Base-by-base conservation (phyloP, 345 rosid genomes). In the Salix purpurea region DNA sequence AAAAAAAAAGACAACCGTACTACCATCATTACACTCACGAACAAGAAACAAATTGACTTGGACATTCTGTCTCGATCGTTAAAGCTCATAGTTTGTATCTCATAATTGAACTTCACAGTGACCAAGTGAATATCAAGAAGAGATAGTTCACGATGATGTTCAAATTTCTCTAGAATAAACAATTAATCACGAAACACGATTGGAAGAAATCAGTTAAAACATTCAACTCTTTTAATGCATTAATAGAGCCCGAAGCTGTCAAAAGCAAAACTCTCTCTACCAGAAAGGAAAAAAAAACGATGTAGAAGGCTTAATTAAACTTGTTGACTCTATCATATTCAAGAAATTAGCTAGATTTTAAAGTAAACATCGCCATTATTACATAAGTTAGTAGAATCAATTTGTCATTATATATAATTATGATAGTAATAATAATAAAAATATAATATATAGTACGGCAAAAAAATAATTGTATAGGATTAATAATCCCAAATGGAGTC, bases 401-500 rank as follows among this genome's bases (percentile, higher is more conserved):
- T 14, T 48, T 48, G 54, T 48, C 54, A 15, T 48, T 48, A 15
- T 14, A 48, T 4, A 48, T 48, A 48, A 48, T 16, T 48, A 48
- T 5, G 54, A 48, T 48, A 4, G 19, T 48, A 48, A 48, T 48
- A 48, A 48, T 48, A 48, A 48, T 48, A 4, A 48, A 48, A 48
- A 15, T 48, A 48, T 48, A 48, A 0, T 48, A 48, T 14, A 48
- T 48, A 48, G 54, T 48, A 16, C 54, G 6, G 54, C 6, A 48
- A 48, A 4, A 48, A 48, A 48, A 48, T 34, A 48, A 48, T 15
- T 40, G 52, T 68, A 28, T n/a, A 2, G 5, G 26, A 68, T 44
- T 67, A 74, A 15, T 66, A 86, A 77, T 86, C 85, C 89, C 89
- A 86, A 72, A 86, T 86, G 68, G 89, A 82, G 0, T 74, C 69